Evolutionary conservation across 2,329 filamentous ascomycete genomes (phyloP), one percentile per base, ranked within the genome.

Genomic region (Pyrenophora graminea): DNA sequence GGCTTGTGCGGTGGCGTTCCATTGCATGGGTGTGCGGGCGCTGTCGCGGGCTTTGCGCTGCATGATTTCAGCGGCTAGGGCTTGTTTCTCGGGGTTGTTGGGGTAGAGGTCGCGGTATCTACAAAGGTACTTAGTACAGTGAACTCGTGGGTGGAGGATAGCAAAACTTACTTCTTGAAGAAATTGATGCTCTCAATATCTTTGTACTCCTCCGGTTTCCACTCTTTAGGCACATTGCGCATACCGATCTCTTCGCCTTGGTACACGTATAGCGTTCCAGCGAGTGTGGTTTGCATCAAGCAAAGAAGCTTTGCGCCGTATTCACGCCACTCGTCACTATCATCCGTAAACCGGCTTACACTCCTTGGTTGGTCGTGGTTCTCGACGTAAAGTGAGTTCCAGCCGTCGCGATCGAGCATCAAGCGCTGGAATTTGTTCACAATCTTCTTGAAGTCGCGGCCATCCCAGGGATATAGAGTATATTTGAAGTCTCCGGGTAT

Each of bases 21-120:
- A 90, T 62, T 89, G 86, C 74, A 90, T 83, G 0, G 87, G 87
- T 3, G 83, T 81, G 13, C 87, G 78, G 8, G 85, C 81, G 62
- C 89, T 83, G 68, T 90, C 86, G 36, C 86, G 77, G n/a, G 80
- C 84, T 47, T 88, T 81, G 53, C 79, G 75, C 51, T 84, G 80
- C 59, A 88, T 74, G 54, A 67, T 77, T 18, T 65, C 55, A 19
- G 65, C 62, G 2, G 63, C 69, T 9, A 64, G 42, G 7, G 55
- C 53, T 40, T 70, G 64, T 37, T 71, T 71, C 6, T 60, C 53
- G 2, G 56, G 34, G 40, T 70, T 25, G 33, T 56, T 53, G 10
- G 69, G 65, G 54, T 72, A 71, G 48, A 68, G 58, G 13, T 64
- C 45, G 36, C 58, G 61, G 50, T 68, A 67, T 41, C 68, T 71